Evolutionary conservation across 768 basidiomycete species (phyloP).

Genomic region (Mycena filopes): DNA sequence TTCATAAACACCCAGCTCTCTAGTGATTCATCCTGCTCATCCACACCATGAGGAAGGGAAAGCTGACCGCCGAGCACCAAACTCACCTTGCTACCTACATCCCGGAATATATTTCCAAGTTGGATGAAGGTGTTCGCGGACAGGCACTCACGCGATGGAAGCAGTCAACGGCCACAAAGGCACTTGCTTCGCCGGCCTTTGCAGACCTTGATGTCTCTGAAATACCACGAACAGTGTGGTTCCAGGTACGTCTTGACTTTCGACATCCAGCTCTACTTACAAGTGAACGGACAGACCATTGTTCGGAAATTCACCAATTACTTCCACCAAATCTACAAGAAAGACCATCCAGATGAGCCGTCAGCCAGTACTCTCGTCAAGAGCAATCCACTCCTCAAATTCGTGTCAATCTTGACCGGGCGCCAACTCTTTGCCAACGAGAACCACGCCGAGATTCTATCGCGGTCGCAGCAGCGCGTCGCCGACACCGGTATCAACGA

Average conservation of each 20-base stretch:
- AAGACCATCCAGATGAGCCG: background rate
- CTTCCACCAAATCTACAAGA: background rate
- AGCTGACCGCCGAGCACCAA: background rate
- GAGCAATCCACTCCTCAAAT: conserved; percentile 7
- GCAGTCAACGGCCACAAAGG: background rate
- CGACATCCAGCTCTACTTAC: too few relatives aligned
- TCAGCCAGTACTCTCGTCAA: background rate
- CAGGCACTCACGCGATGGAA: background rate
- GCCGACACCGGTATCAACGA: too few relatives aligned
- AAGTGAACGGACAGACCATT: too few relatives aligned
- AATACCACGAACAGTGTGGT: background rate
- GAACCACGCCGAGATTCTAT: background rate
- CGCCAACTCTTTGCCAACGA: conserved; percentile 6
- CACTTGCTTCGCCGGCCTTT: background rate
- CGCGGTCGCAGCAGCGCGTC: background rate
- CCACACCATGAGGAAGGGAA: background rate
- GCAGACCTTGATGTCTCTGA: background rate
- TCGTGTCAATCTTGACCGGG: background rate
- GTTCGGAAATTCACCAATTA: conserved; percentile 13
- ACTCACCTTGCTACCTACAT: background rate
- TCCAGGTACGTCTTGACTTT: background rate
- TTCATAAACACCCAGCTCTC: too few relatives aligned
- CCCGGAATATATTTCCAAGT: background rate
- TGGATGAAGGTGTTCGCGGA: background rate
- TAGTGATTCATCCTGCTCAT: background rate